Conservation (phyloP, 2,329 filamentous ascomycete species). For the Dothistroma pini region DNA sequence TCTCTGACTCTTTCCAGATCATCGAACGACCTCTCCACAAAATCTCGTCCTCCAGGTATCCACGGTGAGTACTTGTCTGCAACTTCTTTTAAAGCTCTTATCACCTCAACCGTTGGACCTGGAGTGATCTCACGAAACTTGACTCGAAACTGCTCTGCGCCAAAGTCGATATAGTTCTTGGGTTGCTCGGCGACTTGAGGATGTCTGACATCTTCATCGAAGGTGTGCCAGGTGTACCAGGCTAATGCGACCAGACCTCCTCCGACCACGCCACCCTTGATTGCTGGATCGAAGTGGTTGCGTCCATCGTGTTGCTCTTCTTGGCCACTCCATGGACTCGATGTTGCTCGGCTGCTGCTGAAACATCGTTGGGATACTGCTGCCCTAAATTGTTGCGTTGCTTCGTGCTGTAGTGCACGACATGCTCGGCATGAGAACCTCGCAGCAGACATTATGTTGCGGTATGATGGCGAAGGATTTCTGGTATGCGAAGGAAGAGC, state of each 20-base stretch:
- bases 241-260: slow-evolving; percentile 4
- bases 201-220: neutral
- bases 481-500: too few species aligned
- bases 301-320: neutral
- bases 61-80: slow-evolving; percentile 66
- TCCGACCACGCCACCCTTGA: slow-evolving; percentile 1
- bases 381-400: neutral
- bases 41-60: slow-evolving; percentile 65
- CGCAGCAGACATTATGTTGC: neutral
- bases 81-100: slow-evolving; percentile 62
- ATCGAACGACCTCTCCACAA: slow-evolving; percentile 65
- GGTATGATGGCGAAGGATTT: too few species aligned
- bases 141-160: slow-evolving; percentile 51
- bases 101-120: slow-evolving; percentile 59
- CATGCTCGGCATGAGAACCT: neutral
- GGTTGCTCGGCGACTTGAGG: neutral
- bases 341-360: neutral
- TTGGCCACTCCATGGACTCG: neutral
- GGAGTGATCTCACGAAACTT: slow-evolving; percentile 54
- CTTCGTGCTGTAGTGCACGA: neutral
- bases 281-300: neutral
- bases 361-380: neutral
- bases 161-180: slow-evolving; percentile 40
- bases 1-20: slow-evolving; percentile 64
- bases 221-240: slow-evolving; percentile 5